phyloP scores from a whole-genome alignment of 495 filamentous ascomycete genomes.

The Penicillium verhagenii region DNA sequence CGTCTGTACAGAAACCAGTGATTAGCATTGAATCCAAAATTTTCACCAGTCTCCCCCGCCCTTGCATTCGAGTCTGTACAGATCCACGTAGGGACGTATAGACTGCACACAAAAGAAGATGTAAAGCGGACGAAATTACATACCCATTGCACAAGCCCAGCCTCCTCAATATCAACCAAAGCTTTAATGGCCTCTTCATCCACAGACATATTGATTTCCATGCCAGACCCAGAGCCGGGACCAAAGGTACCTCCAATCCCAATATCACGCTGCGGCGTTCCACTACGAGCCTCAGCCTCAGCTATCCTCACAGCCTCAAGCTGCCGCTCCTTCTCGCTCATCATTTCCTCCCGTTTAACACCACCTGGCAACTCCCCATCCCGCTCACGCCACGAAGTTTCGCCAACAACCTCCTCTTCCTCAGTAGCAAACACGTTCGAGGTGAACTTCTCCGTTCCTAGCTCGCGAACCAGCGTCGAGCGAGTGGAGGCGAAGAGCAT shows the following conservation, averaged over 20 bases:
- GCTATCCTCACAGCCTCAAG: constrained; percentile 74
- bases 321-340: constrained; percentile 84
- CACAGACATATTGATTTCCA: constrained; percentile 62
- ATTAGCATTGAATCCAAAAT: constrained; percentile 26
- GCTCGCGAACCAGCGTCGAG: constrained; percentile 76
- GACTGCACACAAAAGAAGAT: background rate
- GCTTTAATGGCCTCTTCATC: constrained; percentile 66
- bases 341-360: constrained; percentile 55
- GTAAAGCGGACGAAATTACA: constrained; percentile 24
- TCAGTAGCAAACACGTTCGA: constrained; percentile 74
- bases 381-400: constrained; percentile 73
- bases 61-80: background rate
- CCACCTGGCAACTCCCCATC: constrained; percentile 54
- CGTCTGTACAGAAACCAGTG: constrained; percentile 30
- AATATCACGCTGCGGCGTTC: constrained; percentile 61
- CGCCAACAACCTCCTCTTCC: constrained; percentile 63
- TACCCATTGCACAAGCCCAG: constrained; percentile 78
- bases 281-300: constrained; percentile 74
- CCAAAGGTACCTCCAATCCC: constrained; percentile 59
- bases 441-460: constrained; percentile 87
- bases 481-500: constrained; percentile 92
- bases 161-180: constrained; percentile 56
- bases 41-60: too few species aligned
- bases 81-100: background rate
- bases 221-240: constrained; percentile 51